Evolutionary conservation across 805 yeast genomes (phyloP), one percentile per base, ranked within the genome.

Genomic region (Starmerella lactis-condensi): DNA sequence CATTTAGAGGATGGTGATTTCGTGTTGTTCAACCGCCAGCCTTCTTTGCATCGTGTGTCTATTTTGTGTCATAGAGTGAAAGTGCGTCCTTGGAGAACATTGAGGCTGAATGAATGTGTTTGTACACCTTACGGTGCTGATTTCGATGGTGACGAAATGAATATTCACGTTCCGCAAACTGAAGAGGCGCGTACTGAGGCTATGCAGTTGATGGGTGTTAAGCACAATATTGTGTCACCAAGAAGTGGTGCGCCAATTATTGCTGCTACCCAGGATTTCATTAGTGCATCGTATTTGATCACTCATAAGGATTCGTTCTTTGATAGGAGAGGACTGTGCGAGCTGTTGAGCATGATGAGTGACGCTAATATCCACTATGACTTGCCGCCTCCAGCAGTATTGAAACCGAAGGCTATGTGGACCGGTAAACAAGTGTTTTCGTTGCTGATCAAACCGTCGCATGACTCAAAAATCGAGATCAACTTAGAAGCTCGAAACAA

Each of bases 121-220:
- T 89, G 98, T 60, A 89, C 98, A 0, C 98, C 98, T 2, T 89
- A 89, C 58, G 91, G 91, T 54, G 99, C 99, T 24, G 99, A 89
- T 67, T 89, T 89, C 52, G 98, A 89, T 56, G 98, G 98, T 57
- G 98, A 89, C 58, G 98, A 89, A 56, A 89, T 89, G 98, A 89
- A 89, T 54, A 62, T 89, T 50, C 98, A 89, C 52, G 98, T 89
- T 28, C 98, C 98, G 2, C 99, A 89, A 55, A 89, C 96, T 1
- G 96, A 89, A 57, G 98, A 89, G 56, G 96, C 98, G 1, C 63
- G 98, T 42, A 93, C 96, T 1, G 99, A 89, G 55, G 98, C 98
- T n/a, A 81, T 85, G 56, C 78, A 77, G 48, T 64, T 89, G 49
- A 89, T 89, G 99, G 98, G 96, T 33, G 98, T 89, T 25, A 89